phyloP scores from a whole-genome alignment of 345 rosid species.

The Theobroma cacao region DNA sequence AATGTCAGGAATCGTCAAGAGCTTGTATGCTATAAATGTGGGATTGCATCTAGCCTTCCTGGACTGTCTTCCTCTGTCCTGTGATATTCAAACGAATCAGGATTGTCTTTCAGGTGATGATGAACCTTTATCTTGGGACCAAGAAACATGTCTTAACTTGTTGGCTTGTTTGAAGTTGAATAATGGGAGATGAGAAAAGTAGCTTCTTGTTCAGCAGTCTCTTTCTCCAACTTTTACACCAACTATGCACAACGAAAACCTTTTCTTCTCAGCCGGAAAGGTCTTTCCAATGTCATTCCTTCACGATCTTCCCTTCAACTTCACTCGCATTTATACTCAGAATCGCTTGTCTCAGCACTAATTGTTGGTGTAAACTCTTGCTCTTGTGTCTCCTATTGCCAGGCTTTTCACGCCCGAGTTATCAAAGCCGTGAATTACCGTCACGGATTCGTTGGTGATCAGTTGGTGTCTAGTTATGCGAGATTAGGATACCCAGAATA shows the following conservation, averaged over 20 bases:
- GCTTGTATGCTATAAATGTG: not conserved
- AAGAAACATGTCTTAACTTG: not conserved
- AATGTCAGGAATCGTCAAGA: not conserved
- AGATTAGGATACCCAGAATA: slow-evolving; percentile 36
- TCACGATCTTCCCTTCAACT: slow-evolving; percentile 16
- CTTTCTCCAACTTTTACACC: not conserved
- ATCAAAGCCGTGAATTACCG: slow-evolving; percentile 50
- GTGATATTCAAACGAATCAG: not conserved
- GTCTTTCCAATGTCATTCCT: not conserved
- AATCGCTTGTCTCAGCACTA: slow-evolving; percentile 45
- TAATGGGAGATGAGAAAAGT: slow-evolving; percentile 25
- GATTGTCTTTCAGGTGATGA: not conserved
- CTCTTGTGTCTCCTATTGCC: slow-evolving; percentile 32
- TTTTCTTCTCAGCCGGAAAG: not conserved
- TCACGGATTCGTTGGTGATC: slow-evolving; percentile 70
- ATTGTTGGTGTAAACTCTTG: slow-evolving; percentile 41
- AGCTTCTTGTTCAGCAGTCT: slow-evolving; percentile 2
- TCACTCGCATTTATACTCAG: slow-evolving; percentile 19
- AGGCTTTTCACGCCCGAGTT: slow-evolving; percentile 43
- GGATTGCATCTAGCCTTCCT: not conserved
- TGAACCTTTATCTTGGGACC: not conserved
- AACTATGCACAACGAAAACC: not conserved
- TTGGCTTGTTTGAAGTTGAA: not conserved
- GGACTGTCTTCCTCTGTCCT: not conserved
- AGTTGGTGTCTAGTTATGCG: slow-evolving; percentile 38